These are phyloP conservation scores for Cercospora sp. DNA, from an alignment of 2,329 filamentous ascomycete species.

Conservation along the genomic window DNA sequence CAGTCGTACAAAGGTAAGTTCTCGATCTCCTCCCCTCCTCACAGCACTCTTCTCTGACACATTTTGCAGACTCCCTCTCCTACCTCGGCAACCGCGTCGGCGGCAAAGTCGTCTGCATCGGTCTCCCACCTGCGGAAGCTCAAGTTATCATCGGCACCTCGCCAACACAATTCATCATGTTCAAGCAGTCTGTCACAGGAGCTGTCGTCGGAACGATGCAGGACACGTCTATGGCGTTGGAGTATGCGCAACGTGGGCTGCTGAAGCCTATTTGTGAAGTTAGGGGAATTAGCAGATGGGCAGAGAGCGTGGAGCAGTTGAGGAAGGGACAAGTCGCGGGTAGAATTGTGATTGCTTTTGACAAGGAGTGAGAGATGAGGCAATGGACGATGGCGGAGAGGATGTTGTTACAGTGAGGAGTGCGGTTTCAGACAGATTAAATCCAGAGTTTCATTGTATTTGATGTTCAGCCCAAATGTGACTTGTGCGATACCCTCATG, in stretches of 20 bases:
- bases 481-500: neutral
- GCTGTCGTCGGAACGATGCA: conserved; percentile 50
- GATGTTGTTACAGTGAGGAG: too few relatives aligned
- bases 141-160: conserved; percentile 38
- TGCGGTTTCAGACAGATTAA: neutral
- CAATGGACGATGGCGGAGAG: too few relatives aligned
- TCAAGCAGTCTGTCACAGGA: conserved; percentile 38
- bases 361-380: conserved; percentile 2
- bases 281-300: conserved; percentile 47
- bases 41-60: conserved; percentile 10
- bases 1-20: conserved; percentile 20
- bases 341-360: conserved; percentile 53
- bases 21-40: neutral
- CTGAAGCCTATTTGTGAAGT: conserved; percentile 54
- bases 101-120: conserved; percentile 53
- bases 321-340: conserved; percentile 53
- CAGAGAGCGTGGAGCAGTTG: conserved; percentile 54
- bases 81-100: conserved; percentile 51
- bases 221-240: conserved; percentile 47
- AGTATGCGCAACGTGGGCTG: conserved; percentile 52
- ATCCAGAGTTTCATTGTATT: neutral
- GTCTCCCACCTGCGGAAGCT: conserved; percentile 39
- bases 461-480: neutral
- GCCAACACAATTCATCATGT: conserved; percentile 38
- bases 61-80: conserved; percentile 39